Conservation (phyloP, 225 moss, liverwort and hornwort genomes). For the Pseudoscleropodium purum region DNA sequence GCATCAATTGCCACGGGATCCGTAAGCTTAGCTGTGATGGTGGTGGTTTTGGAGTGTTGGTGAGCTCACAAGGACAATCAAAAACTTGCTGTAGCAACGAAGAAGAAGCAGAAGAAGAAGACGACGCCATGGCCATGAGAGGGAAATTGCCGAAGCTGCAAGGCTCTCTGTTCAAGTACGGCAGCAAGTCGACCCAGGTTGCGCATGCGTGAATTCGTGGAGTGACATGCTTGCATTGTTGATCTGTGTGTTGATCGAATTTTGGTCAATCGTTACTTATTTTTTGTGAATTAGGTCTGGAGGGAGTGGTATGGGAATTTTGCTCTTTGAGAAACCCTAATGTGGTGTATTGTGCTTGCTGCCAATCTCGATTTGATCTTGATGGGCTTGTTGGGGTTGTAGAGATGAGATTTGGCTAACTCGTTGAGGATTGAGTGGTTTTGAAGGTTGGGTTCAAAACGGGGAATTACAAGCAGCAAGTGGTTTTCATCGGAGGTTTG, state of each 20-base stretch:
- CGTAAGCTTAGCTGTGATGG: not conserved
- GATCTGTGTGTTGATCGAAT: not conserved
- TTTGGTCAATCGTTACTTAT: not conserved
- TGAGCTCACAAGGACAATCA: not conserved
- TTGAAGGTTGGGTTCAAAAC: conserved; percentile 88
- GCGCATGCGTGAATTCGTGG: not conserved
- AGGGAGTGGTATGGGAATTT: not conserved
- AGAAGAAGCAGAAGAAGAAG: not conserved
- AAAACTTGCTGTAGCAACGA: not conserved
- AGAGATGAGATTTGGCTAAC: not conserved
- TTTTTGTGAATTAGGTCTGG: not conserved
- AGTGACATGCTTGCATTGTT: not conserved
- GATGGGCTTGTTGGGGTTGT: not conserved
- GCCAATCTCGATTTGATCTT: not conserved
- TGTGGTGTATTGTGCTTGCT: not conserved
- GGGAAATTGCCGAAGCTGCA: conserved; percentile 55
- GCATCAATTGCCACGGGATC: not conserved
- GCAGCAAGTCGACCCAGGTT: conserved; percentile 78
- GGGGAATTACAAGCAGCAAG: conserved; percentile 84
- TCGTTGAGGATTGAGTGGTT: not conserved
- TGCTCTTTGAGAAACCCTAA: not conserved
- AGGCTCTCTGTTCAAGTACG: conserved; percentile 88
- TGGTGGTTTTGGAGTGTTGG: not conserved
- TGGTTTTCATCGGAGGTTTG: conserved; percentile 84
- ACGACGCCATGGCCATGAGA: conserved; percentile 23